Base-by-base conservation (phyloP, 1,284 basidiomycete genomes). In the Moniliophthora roreri region DNA sequence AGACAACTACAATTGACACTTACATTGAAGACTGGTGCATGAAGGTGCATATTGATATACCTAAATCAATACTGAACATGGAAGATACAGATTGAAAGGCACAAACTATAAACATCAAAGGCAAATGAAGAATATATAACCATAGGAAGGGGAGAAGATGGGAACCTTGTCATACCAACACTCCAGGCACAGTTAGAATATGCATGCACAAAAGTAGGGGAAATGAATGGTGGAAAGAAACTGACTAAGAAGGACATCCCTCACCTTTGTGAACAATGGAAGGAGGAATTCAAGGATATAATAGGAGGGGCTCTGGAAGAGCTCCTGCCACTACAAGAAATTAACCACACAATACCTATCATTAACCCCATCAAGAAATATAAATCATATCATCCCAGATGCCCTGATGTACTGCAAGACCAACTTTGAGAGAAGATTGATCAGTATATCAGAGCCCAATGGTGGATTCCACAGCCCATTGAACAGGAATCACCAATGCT, bases 401-500 rank as follows among this genome's bases (percentile, higher is more conserved):
- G 69, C 49, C 63, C 66, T 0, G 56, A 68, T 7, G 45, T 60
- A 0, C 47, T 71, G 8, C 51, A 61, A 26, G 52, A 54, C 1
- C 46, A 65, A 35, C 61, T 71, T 2, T 50, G 52, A 10, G 60
- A 61, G 2, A 73, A 73, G 48, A 58, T 69, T 3, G 58, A 64
- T 2, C 35, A 51, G 3, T 70, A 72, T 49, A 48, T 60, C 0
- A 37, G 58, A 11, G 63, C 67, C 10, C 60, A 62, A 11, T 70
- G 68, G 68, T 73, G 72, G 69, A 58, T 57, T 23, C 40, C 53
- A 2, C 50, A 44, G 9, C 28, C 54, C 0, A 50, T 60, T 0
- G 16, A 34, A 4, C 62, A 66, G 52, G 56, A 69, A 1, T 62
- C 65, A 35, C 72, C 72, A 1, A 57, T 72, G 42, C 59, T 76